phyloP scores from a whole-genome alignment of 768 basidiomycete species.

The Leccinum barrowsii region DNA sequence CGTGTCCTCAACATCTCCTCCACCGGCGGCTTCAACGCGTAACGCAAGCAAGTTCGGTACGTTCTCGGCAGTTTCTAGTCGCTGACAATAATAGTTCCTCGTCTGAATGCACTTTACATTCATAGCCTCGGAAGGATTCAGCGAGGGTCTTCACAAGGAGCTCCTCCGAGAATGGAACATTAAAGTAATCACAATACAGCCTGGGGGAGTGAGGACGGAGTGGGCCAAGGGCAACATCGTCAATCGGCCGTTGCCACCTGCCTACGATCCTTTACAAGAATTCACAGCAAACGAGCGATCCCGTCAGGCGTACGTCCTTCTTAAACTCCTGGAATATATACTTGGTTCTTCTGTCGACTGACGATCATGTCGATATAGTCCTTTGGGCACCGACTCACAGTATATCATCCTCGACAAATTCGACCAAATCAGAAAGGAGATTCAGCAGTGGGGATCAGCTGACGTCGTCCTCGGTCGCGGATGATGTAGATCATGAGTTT shows the following conservation, averaged over 20 bases:
- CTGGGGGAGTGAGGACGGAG: conserved; percentile 19
- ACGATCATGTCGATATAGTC: conserved; percentile 14
- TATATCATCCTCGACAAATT: conserved; percentile 14
- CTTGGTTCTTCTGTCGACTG: neutral
- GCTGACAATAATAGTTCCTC: too few relatives aligned
- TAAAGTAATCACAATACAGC: conserved; percentile 19
- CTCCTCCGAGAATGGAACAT: conserved; percentile 27
- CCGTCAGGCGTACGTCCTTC: conserved; percentile 11
- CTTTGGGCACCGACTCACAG: conserved; percentile 20
- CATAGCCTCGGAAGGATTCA: conserved; percentile 26
- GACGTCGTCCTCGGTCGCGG: conserved; percentile 15
- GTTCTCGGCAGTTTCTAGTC: neutral
- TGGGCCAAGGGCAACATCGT: conserved; percentile 20
- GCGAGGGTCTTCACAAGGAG: conserved; percentile 23
- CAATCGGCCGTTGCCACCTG: conserved; percentile 11
- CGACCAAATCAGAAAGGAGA: conserved; percentile 12
- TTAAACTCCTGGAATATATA: too few relatives aligned
- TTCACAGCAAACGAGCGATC: neutral
- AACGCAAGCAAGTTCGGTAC: conserved; percentile 24
- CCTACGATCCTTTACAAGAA: conserved; percentile 13
- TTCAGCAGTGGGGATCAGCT: conserved; percentile 13
- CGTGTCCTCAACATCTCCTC: conserved; percentile 24
- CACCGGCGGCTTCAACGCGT: conserved; percentile 13
- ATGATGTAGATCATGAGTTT: conserved; percentile 15
- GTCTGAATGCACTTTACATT: neutral